phyloP scores from a whole-genome alignment of 495 filamentous ascomycete genomes.

The Astrocystis sublimbata region DNA sequence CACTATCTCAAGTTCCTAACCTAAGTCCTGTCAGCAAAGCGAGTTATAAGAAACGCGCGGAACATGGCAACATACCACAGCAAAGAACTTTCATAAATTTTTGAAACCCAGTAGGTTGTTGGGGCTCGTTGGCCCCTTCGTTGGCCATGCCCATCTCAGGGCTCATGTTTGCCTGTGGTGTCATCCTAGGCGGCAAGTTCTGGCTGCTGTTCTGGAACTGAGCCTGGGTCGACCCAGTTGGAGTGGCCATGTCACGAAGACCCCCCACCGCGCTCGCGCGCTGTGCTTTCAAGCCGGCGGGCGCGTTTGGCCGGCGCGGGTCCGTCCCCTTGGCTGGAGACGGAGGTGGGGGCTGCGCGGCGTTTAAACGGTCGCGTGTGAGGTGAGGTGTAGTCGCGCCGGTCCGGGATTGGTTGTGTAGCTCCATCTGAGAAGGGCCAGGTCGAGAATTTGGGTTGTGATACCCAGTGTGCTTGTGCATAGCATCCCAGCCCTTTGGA shows the following conservation, averaged over 20 bases:
- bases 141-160: constrained; percentile 44
- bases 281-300: constrained; percentile 69
- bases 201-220: constrained; percentile 87
- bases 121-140: constrained; percentile 45
- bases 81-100: constrained; percentile 82
- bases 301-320: constrained; percentile 82
- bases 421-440: constrained; percentile 74
- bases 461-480: constrained; percentile 78
- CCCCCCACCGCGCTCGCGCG: constrained; percentile 68
- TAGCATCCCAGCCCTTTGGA: constrained; percentile 84
- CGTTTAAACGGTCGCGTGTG: constrained; percentile 93
- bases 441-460: constrained; percentile 73
- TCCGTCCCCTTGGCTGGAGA: constrained; percentile 79
- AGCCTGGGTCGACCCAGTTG: constrained; percentile 80
- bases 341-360: constrained; percentile 86
- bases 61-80: constrained; percentile 61
- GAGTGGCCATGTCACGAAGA: constrained; percentile 70
- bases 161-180: constrained; percentile 53
- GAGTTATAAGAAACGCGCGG: not conserved
- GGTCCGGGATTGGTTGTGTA: constrained; percentile 63
- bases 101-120: constrained; percentile 60
- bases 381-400: constrained; percentile 65
- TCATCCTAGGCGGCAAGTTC: constrained; percentile 72
- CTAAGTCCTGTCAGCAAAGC: not conserved
- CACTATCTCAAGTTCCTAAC: constrained; percentile 17